Percentiles rank a stretch among this genome's conserved stretches.
phyloP scores from a whole-genome alignment of 331 rosid genomes.

The Ulmus americana region DNA sequence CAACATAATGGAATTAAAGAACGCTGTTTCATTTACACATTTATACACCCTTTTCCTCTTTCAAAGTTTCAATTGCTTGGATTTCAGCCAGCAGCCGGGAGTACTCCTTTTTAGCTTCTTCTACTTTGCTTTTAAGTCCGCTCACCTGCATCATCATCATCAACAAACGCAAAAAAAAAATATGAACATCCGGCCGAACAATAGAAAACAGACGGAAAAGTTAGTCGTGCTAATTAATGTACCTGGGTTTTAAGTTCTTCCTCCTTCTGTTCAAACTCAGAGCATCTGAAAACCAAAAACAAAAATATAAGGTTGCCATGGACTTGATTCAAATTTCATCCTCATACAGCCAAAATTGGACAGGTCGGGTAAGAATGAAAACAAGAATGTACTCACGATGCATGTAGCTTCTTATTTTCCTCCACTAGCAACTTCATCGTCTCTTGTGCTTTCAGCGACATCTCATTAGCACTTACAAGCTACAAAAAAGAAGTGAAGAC shows the following conservation, averaged over 20 bases:
- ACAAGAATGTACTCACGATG: conserved; percentile 42
- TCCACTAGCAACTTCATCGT: conserved; percentile 28
- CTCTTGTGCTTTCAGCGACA: conserved; percentile 35
- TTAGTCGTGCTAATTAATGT: conserved; percentile 13
- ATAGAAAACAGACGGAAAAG: conserved; percentile 6
- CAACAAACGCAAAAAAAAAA: not conserved
- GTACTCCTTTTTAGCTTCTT: conserved; percentile 36
- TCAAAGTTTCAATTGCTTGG: conserved; percentile 24
- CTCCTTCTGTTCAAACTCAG: conserved; percentile 45
- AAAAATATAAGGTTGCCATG: not conserved
- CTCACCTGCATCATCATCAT: conserved; percentile 42
- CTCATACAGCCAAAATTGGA: not conserved
- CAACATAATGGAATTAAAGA: not conserved
- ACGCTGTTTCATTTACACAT: not conserved
- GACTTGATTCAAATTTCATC: not conserved
- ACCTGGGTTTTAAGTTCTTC: conserved; percentile 60
- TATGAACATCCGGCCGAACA: not conserved
- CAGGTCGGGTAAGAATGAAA: not conserved
- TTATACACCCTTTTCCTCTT: conserved; percentile 27
- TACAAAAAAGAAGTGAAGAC: conserved; percentile 14
- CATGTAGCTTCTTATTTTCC: conserved; percentile 40
- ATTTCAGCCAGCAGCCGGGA: conserved; percentile 42
- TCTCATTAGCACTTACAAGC: conserved; percentile 23
- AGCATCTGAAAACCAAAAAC: conserved; percentile 40
- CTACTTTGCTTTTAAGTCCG: conserved; percentile 38